Percentiles rank a stretch among this genome's conserved stretches.
These are phyloP conservation scores for Jacaranda mimosifolia DNA, from an alignment of 257 asterid species.

Conservation along the genomic window DNA sequence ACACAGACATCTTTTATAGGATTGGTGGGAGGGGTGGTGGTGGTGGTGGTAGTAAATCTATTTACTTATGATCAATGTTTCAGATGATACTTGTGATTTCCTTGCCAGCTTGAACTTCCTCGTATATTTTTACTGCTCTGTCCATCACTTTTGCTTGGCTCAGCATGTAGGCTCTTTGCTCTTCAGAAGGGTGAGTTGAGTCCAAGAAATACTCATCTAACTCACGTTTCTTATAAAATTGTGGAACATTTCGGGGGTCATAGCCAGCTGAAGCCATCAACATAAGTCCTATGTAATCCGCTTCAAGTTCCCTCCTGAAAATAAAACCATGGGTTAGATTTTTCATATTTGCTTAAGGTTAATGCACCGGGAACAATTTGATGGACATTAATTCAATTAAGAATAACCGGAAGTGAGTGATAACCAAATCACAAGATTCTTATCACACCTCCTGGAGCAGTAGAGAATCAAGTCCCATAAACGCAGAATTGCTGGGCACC, in stretches of 20 bases:
- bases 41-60: too few species aligned
- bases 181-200: conserved; percentile 1
- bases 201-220: not conserved
- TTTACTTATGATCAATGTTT: not conserved
- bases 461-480: not conserved
- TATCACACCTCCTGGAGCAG: not conserved
- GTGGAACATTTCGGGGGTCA: not conserved
- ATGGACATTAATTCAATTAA: too few species aligned
- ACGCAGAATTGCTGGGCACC: not conserved
- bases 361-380: too few species aligned
- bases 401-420: too few species aligned
- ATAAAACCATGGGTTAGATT: too few species aligned
- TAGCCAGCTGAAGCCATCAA: conserved; percentile 13
- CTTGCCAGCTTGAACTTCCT: conserved; percentile 3
- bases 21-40: too few species aligned
- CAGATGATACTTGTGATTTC: not conserved
- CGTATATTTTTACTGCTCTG: conserved; percentile 12
- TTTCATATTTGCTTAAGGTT: too few species aligned
- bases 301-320: conserved; percentile 10
- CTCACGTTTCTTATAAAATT: not conserved
- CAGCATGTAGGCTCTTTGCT: not conserved
- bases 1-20: too few species aligned
- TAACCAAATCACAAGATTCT: not conserved
- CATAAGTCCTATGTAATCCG: conserved; percentile 15
- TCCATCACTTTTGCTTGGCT: conserved; percentile 15